phyloP scores from a whole-genome alignment of 2,329 filamentous ascomycete species.

The Sordariomycetes sp. region DNA sequence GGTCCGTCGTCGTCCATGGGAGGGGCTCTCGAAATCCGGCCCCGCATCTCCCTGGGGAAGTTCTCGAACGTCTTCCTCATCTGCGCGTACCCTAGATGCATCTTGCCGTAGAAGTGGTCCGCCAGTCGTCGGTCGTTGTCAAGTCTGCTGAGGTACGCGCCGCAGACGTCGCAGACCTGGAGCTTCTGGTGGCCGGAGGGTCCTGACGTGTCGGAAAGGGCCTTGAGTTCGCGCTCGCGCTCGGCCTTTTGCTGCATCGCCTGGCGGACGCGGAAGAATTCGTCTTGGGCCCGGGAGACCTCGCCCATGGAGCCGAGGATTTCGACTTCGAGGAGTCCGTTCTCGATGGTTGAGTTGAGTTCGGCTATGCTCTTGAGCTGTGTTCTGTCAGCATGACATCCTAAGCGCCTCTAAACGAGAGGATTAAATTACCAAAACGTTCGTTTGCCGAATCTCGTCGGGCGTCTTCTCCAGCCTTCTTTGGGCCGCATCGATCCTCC shows the following conservation, averaged over 20 bases:
- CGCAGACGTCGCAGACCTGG: constrained; percentile 97
- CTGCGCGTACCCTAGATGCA: constrained; percentile 96
- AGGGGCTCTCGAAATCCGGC: constrained; percentile 45
- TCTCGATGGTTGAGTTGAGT: constrained; percentile 66
- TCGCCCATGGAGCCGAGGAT: constrained; percentile 74
- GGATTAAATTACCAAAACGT: constrained; percentile 52
- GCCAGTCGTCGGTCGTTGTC: constrained; percentile 92
- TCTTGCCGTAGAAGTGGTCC: constrained; percentile 98
- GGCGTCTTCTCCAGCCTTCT: constrained; percentile 91
- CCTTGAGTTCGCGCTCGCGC: constrained; percentile 80
- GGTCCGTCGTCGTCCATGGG: constrained; percentile 39
- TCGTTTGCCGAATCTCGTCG: constrained; percentile 94
- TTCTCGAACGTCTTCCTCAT: constrained; percentile 90
- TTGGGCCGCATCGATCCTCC: constrained; percentile 85
- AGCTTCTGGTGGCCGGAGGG: constrained; percentile 95
- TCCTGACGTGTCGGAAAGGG: constrained; percentile 82
- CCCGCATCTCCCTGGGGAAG: constrained; percentile 81
- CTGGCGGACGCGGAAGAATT: constrained; percentile 77
- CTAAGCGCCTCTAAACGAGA: not conserved
- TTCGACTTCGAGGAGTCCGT: constrained; percentile 76
- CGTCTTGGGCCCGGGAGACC: constrained; percentile 74
- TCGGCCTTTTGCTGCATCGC: constrained; percentile 75
- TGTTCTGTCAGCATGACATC: constrained; percentile 8
- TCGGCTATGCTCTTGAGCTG: constrained; percentile 76
- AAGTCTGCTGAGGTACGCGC: constrained; percentile 82